Conservation (phyloP, 768 basidiomycete genomes). For the Lactarius quietus region DNA sequence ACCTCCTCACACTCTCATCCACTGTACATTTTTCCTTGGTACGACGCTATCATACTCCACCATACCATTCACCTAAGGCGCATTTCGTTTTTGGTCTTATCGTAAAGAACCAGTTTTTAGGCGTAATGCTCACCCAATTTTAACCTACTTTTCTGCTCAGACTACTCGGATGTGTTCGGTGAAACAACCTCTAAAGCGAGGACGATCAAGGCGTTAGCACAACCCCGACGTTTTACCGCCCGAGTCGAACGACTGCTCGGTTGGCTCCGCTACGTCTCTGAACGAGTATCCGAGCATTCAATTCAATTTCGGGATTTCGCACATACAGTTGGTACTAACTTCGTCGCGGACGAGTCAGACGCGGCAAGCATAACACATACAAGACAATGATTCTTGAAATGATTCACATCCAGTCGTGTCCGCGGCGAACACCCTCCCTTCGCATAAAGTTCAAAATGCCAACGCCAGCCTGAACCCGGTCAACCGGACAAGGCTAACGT, state of each 20-base stretch:
- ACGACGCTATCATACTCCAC: not conserved
- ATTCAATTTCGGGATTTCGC: not conserved
- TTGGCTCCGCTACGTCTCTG: not conserved
- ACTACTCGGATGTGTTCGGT: not conserved
- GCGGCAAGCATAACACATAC: not conserved
- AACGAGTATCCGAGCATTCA: not conserved
- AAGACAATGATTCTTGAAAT: too few relatives aligned
- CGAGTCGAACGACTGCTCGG: not conserved
- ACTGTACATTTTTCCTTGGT: too few relatives aligned
- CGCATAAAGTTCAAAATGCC: not conserved
- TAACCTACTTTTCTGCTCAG: not conserved
- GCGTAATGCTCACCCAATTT: not conserved
- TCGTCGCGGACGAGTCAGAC: not conserved
- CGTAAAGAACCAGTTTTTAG: not conserved
- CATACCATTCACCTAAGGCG: not conserved
- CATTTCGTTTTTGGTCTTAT: not conserved
- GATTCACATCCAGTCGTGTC: too few relatives aligned
- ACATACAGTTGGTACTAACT: not conserved
- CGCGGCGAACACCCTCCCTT: not conserved
- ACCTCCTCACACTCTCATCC: too few relatives aligned
- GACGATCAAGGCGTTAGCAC: too few relatives aligned
- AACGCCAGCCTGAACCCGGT: not conserved
- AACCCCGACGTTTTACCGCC: not conserved
- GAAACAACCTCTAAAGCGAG: too few relatives aligned
- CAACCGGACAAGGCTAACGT: not conserved